Conservation (phyloP, 2,329 filamentous ascomycete genomes). For the Colletotrichum camelliae region DNA sequence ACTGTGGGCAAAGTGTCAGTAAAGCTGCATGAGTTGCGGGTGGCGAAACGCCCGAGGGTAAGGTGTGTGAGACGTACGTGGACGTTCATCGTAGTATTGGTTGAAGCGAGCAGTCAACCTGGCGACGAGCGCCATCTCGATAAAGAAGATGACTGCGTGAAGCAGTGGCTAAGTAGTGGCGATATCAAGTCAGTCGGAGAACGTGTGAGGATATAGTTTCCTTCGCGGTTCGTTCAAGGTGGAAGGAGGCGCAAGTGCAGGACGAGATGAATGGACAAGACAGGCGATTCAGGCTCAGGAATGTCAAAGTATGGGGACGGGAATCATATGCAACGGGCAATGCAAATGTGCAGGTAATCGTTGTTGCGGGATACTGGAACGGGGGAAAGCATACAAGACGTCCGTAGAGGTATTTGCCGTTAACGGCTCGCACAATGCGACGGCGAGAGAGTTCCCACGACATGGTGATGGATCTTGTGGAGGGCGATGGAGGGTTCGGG, state of each 20-base stretch:
- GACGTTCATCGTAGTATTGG: slow-evolving; percentile 89
- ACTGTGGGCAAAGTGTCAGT: slow-evolving; percentile 55
- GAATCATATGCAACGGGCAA: neutral
- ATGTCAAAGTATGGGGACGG: neutral
- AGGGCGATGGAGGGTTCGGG: slow-evolving; percentile 26
- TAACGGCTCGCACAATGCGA: slow-evolving; percentile 69
- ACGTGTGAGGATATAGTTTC: neutral
- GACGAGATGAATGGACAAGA: neutral
- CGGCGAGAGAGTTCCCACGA: slow-evolving; percentile 63
- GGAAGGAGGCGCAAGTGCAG: neutral
- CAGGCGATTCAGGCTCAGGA: slow-evolving; percentile 1
- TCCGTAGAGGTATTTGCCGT: slow-evolving; percentile 76
- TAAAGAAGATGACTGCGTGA: slow-evolving; percentile 81
- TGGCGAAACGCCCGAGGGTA: neutral
- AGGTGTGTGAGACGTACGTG: slow-evolving; percentile 58
- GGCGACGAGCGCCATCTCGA: slow-evolving; percentile 87
- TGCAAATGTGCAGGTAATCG: neutral
- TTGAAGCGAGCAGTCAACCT: slow-evolving; percentile 89
- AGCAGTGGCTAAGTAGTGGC: slow-evolving; percentile 74
- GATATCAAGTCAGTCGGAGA: slow-evolving; percentile 1
- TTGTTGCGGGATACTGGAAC: slow-evolving; percentile 5
- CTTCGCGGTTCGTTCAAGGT: neutral
- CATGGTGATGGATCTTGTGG: slow-evolving; percentile 43
- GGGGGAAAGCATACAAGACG: slow-evolving; percentile 64
- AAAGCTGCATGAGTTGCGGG: neutral